A percentile compares a stretch with the other conserved stretches of the same genome.
Conservation (phyloP, 176 grass and related monocot species). For the Avena insularis region DNA sequence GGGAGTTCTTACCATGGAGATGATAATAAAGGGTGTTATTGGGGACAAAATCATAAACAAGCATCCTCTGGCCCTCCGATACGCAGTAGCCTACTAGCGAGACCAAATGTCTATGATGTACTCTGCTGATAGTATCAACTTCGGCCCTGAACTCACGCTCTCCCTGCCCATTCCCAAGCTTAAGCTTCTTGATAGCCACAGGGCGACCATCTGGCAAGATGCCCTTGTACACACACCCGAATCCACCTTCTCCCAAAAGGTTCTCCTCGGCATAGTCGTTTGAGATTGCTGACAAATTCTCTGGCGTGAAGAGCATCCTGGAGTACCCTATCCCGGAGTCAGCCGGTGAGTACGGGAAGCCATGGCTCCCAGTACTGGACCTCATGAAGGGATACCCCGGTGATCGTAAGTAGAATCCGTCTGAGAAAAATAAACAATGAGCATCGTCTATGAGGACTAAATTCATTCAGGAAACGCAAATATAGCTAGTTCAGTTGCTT, state of each 20-base stretch:
- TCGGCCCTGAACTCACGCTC: conserved; percentile 82
- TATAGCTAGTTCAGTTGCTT: neutral
- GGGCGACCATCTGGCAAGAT: conserved; percentile 65
- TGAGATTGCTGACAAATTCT: conserved; percentile 72
- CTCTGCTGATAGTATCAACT: conserved; percentile 84
- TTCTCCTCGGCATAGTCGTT: conserved; percentile 65
- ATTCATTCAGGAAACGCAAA: conserved; percentile 13
- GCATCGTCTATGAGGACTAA: conserved; percentile 30
- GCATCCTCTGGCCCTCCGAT: conserved; percentile 63
- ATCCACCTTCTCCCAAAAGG: conserved; percentile 84
- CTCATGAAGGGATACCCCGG: conserved; percentile 69
- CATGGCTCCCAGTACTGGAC: conserved; percentile 63
- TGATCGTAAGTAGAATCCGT: conserved; percentile 58
- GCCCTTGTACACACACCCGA: conserved; percentile 75
- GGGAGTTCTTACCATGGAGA: conserved; percentile 64
- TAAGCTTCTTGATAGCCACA: conserved; percentile 86
- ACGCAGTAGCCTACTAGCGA: conserved; percentile 81
- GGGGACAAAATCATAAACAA: conserved; percentile 88
- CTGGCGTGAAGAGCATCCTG: conserved; percentile 73
- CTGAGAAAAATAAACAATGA: conserved; percentile 41
- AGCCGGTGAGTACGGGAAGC: conserved; percentile 58
- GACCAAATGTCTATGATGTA: conserved; percentile 85
- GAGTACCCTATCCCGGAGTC: conserved; percentile 68
- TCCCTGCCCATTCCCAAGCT: conserved; percentile 68
- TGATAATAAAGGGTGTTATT: conserved; percentile 85